Base-by-base conservation (phyloP, 345 rosid genomes). In the Pistacia integerrima region DNA sequence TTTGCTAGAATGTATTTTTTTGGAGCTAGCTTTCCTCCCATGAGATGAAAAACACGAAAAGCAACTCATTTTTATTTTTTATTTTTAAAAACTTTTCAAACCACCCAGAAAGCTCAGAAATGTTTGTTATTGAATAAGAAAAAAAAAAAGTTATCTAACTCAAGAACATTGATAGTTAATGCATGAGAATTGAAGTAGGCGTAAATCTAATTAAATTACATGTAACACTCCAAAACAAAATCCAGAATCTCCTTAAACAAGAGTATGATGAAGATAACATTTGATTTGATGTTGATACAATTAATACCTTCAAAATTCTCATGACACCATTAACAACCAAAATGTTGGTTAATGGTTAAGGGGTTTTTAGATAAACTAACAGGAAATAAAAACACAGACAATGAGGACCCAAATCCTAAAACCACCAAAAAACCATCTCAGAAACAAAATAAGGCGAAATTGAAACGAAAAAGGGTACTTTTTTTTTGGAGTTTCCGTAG, bases 11-110 rank as follows among this genome's bases (percentile, higher is more conserved):
- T 73, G 44, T 36, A 79, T 25, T 62, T 76, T 83, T 71, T 59
- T 84, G 1, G 76, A 30, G 5, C 46, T 7, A 8, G 74, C 64
- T 76, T 82, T 91, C 80, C 83, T 88, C 57, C 85, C 96, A 2
- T 87, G 86, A 48, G 87, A 81, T 52, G 89, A 85, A 72, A 93
- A 96, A 77, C 98, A 96, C 13, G 90, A 76, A 84, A 90, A 91
- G 79, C 98, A 93, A 82, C 88, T 85, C 98, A 95, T 95, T 73
- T 78, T 74, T 30, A 22, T 59, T 20, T n/a, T 22, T 20, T 59
- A 3, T 25, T 28, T 35, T 16, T 8, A 59, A 14, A 1, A 8
- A 46, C 0, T 36, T 13, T 11, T 8, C 25, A 38, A 65, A 8
- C 57, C 8, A 8, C 57, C 8, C 55, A n/a, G 35, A 13, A 20